Evolutionary conservation across 768 basidiomycete genomes (phyloP).

Genomic region (Termitomyces sp.): DNA sequence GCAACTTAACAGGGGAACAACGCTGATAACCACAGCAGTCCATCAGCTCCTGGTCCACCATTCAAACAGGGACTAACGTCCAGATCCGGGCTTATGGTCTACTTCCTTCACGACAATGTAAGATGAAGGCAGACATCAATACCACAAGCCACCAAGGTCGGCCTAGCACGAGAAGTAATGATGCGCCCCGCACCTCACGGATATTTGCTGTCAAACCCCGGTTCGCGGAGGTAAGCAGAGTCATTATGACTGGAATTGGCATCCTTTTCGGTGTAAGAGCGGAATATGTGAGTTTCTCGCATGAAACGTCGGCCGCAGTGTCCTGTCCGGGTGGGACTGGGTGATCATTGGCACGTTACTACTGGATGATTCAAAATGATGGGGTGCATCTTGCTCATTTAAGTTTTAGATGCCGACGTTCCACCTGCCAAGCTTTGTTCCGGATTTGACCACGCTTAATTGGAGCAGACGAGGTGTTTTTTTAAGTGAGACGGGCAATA

Average conservation of each 20-base stretch:
- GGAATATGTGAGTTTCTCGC: background rate
- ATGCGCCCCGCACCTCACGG: slow-evolving; percentile 3
- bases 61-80: background rate
- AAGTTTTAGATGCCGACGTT: background rate
- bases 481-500: background rate
- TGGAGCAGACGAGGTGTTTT: background rate
- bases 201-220: background rate
- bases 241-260: background rate
- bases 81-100: background rate
- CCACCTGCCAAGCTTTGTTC: background rate
- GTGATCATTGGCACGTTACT: slow-evolving; percentile 1
- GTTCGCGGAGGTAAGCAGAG: background rate
- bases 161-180: background rate
- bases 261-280: background rate
- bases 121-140: background rate
- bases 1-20: background rate
- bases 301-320: slow-evolving; percentile 6
- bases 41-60: slow-evolving; percentile 4
- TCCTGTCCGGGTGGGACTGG: background rate
- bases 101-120: background rate
- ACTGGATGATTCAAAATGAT: background rate
- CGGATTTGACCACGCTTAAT: slow-evolving; percentile 2
- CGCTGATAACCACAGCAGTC: slow-evolving; percentile 2
- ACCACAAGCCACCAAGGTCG: background rate
- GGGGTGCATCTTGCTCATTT: too few species aligned